These are phyloP conservation scores for Trichoderma asperelloides DNA, from an alignment of 495 filamentous ascomycete species.

Conservation along the genomic window DNA sequence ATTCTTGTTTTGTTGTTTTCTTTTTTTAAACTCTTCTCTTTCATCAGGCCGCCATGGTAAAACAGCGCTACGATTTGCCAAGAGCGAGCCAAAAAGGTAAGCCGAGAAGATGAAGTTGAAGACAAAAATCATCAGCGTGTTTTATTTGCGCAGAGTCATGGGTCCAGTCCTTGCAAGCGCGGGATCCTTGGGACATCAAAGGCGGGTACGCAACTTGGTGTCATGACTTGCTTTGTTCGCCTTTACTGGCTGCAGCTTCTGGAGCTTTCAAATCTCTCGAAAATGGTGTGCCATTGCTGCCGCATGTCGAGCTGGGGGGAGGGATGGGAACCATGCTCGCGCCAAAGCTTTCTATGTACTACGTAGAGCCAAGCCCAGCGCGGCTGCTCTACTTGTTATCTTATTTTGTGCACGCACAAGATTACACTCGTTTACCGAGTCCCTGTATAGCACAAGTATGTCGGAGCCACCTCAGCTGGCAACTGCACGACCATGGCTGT, in stretches of 20 bases:
- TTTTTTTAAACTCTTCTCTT: too few species aligned
- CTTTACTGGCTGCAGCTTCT: background rate
- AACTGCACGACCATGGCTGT: too few species aligned
- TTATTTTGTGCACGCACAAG: too few species aligned
- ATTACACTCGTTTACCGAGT: too few species aligned
- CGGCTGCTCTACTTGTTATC: too few species aligned
- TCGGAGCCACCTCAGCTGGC: too few species aligned
- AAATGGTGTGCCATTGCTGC: conserved; percentile 6
- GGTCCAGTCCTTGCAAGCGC: background rate
- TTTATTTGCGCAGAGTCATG: background rate
- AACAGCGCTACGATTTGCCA: too few species aligned
- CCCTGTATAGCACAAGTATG: too few species aligned
- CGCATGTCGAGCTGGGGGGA: background rate
- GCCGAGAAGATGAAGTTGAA: background rate
- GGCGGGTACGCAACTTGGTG: background rate
- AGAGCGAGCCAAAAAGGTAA: background rate
- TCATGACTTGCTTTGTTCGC: background rate
- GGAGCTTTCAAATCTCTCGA: background rate
- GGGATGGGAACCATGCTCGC: background rate
- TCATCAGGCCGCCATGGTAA: too few species aligned
- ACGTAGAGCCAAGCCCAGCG: background rate
- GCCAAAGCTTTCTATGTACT: background rate
- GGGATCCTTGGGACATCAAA: background rate
- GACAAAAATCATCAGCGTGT: background rate
- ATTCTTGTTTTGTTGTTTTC: background rate